Evolutionary conservation across 495 filamentous ascomycete species (phyloP).

Genomic region (Venustampulla echinocandica): DNA sequence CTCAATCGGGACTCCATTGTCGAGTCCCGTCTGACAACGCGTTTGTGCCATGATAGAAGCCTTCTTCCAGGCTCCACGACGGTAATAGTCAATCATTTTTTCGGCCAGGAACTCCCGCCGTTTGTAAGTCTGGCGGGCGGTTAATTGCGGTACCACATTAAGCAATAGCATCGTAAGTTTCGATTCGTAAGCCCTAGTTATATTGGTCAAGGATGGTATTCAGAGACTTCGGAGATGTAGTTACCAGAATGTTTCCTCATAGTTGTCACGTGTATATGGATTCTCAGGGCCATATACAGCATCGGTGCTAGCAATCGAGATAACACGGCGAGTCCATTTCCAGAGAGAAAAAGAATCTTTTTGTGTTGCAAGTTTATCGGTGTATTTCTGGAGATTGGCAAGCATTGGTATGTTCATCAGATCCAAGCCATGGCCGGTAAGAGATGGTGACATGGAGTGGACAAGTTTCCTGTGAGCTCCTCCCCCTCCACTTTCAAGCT

Average conservation of each 20-base stretch:
- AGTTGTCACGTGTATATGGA: not conserved
- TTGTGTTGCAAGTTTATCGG: not conserved
- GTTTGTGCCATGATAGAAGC: not conserved
- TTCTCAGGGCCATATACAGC: not conserved
- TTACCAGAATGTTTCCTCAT: not conserved
- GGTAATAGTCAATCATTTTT: not conserved
- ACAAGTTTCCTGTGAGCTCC: not conserved
- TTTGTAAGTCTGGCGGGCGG: conserved; percentile 6
- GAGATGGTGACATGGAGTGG: not conserved
- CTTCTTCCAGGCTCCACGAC: not conserved
- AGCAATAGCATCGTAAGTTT: not conserved
- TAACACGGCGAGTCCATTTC: not conserved
- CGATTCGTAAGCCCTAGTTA: not conserved
- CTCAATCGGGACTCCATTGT: not conserved
- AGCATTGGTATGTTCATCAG: not conserved
- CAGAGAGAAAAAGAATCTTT: not conserved
- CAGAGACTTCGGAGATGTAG: not conserved
- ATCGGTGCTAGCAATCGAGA: not conserved
- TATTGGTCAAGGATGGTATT: not conserved
- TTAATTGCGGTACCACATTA: conserved; percentile 1
- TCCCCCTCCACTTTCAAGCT: not conserved
- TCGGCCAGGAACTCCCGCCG: not conserved
- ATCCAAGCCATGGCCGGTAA: not conserved
- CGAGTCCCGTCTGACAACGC: not conserved
- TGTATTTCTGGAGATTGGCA: not conserved